These are phyloP conservation scores for Brassica nigra DNA, from an alignment of 345 rosid species.

Conservation along the genomic window DNA sequence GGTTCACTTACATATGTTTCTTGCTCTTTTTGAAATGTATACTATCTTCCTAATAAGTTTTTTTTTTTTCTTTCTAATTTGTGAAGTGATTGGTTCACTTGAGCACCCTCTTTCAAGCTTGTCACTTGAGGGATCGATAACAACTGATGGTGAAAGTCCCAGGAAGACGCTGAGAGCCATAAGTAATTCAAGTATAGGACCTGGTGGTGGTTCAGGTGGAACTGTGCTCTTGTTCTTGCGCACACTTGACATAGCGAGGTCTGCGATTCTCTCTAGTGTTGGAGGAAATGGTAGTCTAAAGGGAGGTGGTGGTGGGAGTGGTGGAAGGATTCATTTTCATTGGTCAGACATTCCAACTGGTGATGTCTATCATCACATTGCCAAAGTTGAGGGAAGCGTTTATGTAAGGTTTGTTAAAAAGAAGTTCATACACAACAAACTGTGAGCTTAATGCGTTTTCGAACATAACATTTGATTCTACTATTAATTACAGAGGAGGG, in stretches of 20 bases:
- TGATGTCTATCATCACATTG: conserved; percentile 73
- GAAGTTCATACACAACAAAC: not conserved
- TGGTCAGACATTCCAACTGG: conserved; percentile 83
- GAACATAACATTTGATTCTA: not conserved
- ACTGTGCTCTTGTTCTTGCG: conserved; percentile 76
- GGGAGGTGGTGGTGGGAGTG: conserved; percentile 95
- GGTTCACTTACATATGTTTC: conserved; percentile 55
- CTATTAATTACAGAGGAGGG: conserved; percentile 66
- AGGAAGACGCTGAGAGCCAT: conserved; percentile 49
- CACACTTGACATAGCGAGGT: conserved; percentile 49
- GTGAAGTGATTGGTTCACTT: conserved; percentile 87
- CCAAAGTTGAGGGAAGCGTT: conserved; percentile 75
- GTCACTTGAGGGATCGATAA: conserved; percentile 71
- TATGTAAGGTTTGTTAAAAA: conserved; percentile 57
- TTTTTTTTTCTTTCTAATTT: conserved; percentile 16
- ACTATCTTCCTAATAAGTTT: not conserved
- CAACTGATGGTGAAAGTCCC: conserved; percentile 83
- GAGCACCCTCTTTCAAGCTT: conserved; percentile 82
- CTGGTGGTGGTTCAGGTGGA: conserved; percentile 98
- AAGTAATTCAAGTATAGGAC: conserved; percentile 53
- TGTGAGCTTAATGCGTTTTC: not conserved
- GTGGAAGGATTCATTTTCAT: conserved; percentile 92
- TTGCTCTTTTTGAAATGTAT: not conserved
- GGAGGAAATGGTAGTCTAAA: conserved; percentile 86
- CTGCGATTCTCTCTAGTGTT: conserved; percentile 58